These are phyloP conservation scores for Leccinum solheimii DNA, from an alignment of 1,284 basidiomycete genomes.

Conservation along the genomic window DNA sequence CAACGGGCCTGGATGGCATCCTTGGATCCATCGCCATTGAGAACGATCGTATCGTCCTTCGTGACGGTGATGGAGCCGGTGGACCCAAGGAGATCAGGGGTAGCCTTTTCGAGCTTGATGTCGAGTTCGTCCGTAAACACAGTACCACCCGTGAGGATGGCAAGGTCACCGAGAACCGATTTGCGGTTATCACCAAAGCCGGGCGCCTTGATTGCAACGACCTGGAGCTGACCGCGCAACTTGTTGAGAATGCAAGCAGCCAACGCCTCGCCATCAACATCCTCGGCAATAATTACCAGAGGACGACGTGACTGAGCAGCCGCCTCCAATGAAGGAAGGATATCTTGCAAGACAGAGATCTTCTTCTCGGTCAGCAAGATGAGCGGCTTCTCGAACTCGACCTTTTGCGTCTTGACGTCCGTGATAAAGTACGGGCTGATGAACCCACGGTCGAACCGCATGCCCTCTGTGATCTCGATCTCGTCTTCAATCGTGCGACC, in stretches of 20 bases:
- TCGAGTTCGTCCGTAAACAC: conserved; percentile 99
- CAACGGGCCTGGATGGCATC: conserved; percentile 85
- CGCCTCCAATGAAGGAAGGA: conserved; percentile 91
- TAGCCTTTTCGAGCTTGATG: conserved; percentile 94
- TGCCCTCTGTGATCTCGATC: conserved; percentile 99
- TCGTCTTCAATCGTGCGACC: conserved; percentile 97
- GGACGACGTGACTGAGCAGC: conserved; percentile 92
- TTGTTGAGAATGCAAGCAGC: conserved; percentile 99
- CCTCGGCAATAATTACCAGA: conserved; percentile 95
- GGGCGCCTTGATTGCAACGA: conserved; percentile 94
- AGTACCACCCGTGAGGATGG: conserved; percentile 95
- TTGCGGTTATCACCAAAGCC: conserved; percentile 99
- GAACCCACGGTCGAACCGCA: conserved; percentile 99
- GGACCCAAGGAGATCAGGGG: conserved; percentile 87
- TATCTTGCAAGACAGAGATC: conserved; percentile 95
- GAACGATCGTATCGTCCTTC: conserved; percentile 98
- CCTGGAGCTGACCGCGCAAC: conserved; percentile 93
- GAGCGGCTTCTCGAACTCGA: conserved; percentile 96
- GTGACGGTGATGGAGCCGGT: conserved; percentile 94
- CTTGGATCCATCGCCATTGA: conserved; percentile 92
- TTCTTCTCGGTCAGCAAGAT: conserved; percentile 98
- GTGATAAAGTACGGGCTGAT: conserved; percentile 99
- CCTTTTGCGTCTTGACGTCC: conserved; percentile 95
- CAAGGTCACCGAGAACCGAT: conserved; percentile 94
- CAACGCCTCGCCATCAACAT: conserved; percentile 96